Percentiles rank a stretch among this genome's conserved stretches.
phyloP scores from a whole-genome alignment of 2,329 filamentous ascomycete species.

The Cytospora chrysosperma region DNA sequence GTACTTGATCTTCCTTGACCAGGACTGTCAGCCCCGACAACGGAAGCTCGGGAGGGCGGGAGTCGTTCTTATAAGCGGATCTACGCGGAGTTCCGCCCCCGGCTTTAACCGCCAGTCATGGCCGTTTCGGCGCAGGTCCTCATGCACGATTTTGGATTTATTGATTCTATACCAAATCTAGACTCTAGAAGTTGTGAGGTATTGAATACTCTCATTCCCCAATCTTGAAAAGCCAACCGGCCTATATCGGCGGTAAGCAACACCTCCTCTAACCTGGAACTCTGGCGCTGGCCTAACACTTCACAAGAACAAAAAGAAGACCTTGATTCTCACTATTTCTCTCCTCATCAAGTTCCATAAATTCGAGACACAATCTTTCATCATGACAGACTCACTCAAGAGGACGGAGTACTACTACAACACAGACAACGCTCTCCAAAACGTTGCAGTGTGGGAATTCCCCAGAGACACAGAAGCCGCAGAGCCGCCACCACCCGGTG shows the following conservation, averaged over 20 bases:
- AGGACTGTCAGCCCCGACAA: background rate
- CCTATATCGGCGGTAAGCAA: background rate
- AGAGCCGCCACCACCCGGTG: background rate
- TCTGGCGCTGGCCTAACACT: background rate
- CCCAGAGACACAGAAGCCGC: conserved; percentile 8
- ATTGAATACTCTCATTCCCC: too few species aligned
- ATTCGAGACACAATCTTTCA: background rate
- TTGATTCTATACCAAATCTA: too few species aligned
- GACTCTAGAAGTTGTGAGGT: too few species aligned
- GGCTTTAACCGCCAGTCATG: background rate
- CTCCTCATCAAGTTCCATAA: background rate
- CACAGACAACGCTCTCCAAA: conserved; percentile 21
- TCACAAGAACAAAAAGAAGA: background rate
- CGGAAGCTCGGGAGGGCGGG: conserved; percentile 20
- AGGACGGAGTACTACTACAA: conserved; percentile 22
- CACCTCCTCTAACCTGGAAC: background rate
- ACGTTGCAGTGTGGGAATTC: conserved; percentile 24
- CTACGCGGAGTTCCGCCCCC: conserved; percentile 9
- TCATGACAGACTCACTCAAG: conserved; percentile 17
- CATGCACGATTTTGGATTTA: too few species aligned
- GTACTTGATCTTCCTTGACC: background rate
- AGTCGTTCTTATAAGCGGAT: conserved; percentile 21
- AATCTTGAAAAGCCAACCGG: background rate
- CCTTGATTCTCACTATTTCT: background rate
- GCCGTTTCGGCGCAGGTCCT: background rate